Percentiles rank a stretch among this genome's conserved stretches.
Evolutionary conservation across 192 early-diverging fungal genomes (phyloP).

Genomic region (Cetraspora pellucida): DNA sequence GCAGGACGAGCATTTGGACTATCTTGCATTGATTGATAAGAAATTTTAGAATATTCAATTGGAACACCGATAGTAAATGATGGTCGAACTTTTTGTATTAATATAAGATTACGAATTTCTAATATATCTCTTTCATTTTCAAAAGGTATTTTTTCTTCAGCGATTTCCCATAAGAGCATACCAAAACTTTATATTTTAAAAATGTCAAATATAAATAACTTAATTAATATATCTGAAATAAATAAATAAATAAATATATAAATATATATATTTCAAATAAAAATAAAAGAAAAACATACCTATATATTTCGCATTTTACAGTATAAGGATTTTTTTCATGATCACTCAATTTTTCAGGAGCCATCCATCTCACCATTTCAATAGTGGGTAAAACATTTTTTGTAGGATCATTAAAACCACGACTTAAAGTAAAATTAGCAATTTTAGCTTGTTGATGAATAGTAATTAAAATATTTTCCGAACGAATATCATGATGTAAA

Average conservation of each 20-base stretch:
- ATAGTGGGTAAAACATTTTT: conserved; percentile 5
- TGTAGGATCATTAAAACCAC: conserved; percentile 16
- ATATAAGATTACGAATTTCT: conserved; percentile 4
- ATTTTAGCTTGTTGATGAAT: conserved; percentile 8
- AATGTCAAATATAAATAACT: not conserved
- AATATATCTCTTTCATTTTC: conserved; percentile 19
- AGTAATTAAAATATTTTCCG: conserved; percentile 22
- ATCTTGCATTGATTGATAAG: conserved; percentile 19
- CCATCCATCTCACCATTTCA: conserved; percentile 11
- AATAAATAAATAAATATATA: not conserved
- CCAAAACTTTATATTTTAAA: conserved; percentile 17
- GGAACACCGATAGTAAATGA: not conserved
- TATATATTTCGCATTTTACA: conserved; percentile 11
- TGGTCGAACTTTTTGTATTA: not conserved
- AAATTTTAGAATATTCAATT: not conserved
- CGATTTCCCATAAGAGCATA: conserved; percentile 31
- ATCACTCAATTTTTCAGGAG: conserved; percentile 14
- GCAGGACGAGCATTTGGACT: not conserved
- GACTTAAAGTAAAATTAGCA: conserved; percentile 24
- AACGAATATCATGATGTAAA: conserved; percentile 31
- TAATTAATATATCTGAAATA: not conserved
- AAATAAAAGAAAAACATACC: not conserved
- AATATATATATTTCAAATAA: not conserved
- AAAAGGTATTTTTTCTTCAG: conserved; percentile 20
- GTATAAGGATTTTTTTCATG: conserved; percentile 18